These are phyloP conservation scores for Salvia miltiorrhiza DNA, from an alignment of 257 asterid genomes.

Conservation along the genomic window DNA sequence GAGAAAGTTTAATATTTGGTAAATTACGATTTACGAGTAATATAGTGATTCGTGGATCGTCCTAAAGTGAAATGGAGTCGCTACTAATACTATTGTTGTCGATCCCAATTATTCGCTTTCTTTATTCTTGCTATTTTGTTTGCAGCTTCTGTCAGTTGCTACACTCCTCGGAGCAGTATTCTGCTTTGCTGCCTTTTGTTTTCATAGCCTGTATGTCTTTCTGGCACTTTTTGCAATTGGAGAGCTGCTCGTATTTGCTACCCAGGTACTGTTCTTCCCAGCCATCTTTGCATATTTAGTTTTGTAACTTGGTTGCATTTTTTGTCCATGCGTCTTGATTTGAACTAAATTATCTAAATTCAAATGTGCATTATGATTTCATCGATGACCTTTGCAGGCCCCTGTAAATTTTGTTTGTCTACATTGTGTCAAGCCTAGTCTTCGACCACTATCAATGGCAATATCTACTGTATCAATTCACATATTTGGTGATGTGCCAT, in stretches of 20 bases:
- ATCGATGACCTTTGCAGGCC: constrained; percentile 48
- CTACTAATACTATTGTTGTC: neutral
- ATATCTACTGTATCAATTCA: constrained; percentile 82
- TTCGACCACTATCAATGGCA: constrained; percentile 87
- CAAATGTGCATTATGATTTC: neutral
- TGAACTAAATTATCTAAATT: neutral
- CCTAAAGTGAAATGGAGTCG: neutral
- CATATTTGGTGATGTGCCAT: constrained; percentile 90
- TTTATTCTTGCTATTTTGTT: neutral
- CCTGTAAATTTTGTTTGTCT: constrained; percentile 88
- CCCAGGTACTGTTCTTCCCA: constrained; percentile 56
- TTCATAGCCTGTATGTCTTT: constrained; percentile 59
- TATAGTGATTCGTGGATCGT: neutral
- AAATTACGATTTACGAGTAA: neutral
- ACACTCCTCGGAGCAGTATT: constrained; percentile 64
- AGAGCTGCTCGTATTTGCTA: constrained; percentile 79
- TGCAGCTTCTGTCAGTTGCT: constrained; percentile 77
- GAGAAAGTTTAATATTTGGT: neutral
- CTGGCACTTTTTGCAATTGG: constrained; percentile 70
- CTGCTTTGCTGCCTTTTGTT: constrained; percentile 88
- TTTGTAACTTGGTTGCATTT: neutral
- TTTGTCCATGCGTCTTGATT: neutral
- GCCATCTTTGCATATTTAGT: constrained; percentile 1
- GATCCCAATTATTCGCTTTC: neutral
- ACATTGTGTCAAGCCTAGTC: constrained; percentile 84